Percentiles rank a stretch among this genome's conserved stretches.
Evolutionary conservation across 2,329 filamentous ascomycete species (phyloP).

Genomic region (Colletotrichum kahawae): DNA sequence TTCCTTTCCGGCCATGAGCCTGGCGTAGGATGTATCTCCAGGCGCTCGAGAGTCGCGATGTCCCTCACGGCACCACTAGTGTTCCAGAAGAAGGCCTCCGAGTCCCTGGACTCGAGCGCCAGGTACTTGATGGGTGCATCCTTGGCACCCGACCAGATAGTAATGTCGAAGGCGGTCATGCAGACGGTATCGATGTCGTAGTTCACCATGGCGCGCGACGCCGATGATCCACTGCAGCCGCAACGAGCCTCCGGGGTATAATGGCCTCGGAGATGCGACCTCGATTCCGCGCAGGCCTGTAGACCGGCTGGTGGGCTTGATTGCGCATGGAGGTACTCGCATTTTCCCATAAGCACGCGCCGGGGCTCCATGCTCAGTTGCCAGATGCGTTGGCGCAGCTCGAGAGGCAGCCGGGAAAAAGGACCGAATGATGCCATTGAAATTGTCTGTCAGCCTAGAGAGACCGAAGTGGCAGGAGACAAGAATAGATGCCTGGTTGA

Average conservation of each 20-base stretch:
- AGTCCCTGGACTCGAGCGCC: not conserved
- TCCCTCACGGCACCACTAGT: not conserved
- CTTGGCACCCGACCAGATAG: not conserved
- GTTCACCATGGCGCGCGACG: slow-evolving; percentile 1
- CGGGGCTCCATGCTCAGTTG: not conserved
- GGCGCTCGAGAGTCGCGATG: not conserved
- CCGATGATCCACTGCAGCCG: not conserved
- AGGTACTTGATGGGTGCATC: not conserved
- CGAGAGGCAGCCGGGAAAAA: not conserved
- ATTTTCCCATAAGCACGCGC: not conserved
- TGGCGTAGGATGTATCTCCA: slow-evolving; percentile 1
- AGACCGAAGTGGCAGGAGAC: not conserved
- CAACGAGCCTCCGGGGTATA: not conserved
- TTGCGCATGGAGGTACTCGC: not conserved
- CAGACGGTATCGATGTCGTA: slow-evolving; percentile 2
- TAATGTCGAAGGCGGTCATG: slow-evolving; percentile 1
- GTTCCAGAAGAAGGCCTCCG: slow-evolving; percentile 2
- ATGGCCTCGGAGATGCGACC: not conserved
- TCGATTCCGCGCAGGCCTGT: not conserved
- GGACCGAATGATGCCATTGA: not conserved
- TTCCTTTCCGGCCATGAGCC: not conserved
- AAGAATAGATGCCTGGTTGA: not conserved
- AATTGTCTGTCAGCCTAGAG: not conserved
- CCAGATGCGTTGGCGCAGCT: slow-evolving; percentile 1
- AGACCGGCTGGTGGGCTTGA: not conserved